Evolutionary conservation across 2,329 filamentous ascomycete species (phyloP), one percentile per base, ranked within the genome.

Genomic region (Emergomyces orientalis): DNA sequence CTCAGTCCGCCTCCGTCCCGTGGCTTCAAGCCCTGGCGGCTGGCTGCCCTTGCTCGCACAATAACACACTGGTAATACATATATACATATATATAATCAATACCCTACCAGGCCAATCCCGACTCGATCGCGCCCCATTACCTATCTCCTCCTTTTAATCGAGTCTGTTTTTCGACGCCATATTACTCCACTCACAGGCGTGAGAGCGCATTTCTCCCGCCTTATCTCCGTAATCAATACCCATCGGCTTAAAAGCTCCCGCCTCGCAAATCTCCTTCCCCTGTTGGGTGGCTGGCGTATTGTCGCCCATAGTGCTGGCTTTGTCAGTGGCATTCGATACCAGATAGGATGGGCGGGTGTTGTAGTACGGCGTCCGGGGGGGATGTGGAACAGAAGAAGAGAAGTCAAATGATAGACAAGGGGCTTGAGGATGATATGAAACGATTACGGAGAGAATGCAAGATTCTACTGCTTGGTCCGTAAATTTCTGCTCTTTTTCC

Each of bases 391-490:
- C 88, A 91, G 82, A 96, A 94, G 84, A 96, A 97, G 83, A 87
- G 89, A 78, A 97, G 91, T 77, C 91, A 97, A 79, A 88, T 88
- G 76, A 99, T 99, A 74, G 94, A 99, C 79, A 89, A 89, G 77
- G 88, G 86, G 71, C 82, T 99, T 66, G 93, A 97, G 76, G 93
- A 97, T 75, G 94, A 99, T 77, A 95, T 91, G 60, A 91, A 90
- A 77, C 86, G 89, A 76, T 81, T 97, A 81, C 87, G 92, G 75
- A 86, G 91, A 81, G 94, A 99, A 88, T 97, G 94, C 90, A 99
- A 99, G 80, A 97, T 99, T 69, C 79, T 99, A 65, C 81, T 99
- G 62, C 82, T 99, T 71, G 94, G 94, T 97, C 86, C 68, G 85
- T 75, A 62, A 65, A 3, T 59, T 63, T n/a, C 41, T 55, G 22